phyloP scores from a whole-genome alignment of 139 green algal species.

The Auxenochlorella pyrenoidosa region DNA sequence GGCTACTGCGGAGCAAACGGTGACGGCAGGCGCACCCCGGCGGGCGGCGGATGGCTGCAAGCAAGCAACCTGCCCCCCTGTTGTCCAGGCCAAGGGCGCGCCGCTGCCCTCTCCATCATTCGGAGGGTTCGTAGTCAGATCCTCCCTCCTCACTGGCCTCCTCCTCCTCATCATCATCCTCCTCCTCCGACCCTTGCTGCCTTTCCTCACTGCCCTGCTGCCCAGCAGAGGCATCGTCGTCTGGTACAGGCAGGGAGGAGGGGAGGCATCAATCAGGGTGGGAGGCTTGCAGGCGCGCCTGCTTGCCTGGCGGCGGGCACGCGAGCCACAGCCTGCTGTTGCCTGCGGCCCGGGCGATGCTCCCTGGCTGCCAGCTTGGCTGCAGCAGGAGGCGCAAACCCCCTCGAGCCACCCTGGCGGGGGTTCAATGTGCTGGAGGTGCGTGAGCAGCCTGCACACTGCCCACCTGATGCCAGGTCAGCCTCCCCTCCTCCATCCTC shows the following conservation, averaged over 20 bases:
- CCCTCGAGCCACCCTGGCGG: background rate
- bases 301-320: background rate
- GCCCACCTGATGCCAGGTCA: background rate
- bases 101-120: background rate
- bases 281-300: background rate
- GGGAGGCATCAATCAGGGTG: background rate
- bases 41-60: no score
- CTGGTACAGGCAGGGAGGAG: background rate
- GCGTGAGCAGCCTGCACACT: background rate
- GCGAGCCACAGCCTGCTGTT: no score
- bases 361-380: no score
- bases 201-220: background rate
- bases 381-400: background rate
- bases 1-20: no score
- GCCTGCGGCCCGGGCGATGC: background rate
- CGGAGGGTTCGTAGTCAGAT: background rate
- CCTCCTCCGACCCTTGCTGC: background rate
- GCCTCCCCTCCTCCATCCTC: background rate
- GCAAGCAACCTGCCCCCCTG: no score
- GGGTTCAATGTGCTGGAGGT: no score
- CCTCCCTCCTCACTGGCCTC: conserved; percentile 13
- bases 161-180: background rate
- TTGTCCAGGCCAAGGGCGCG: no score
- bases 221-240: background rate
- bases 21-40: no score